Evolutionary conservation across 2,329 filamentous ascomycete genomes (phyloP).

Genomic region (Elsinoe necatrix): DNA sequence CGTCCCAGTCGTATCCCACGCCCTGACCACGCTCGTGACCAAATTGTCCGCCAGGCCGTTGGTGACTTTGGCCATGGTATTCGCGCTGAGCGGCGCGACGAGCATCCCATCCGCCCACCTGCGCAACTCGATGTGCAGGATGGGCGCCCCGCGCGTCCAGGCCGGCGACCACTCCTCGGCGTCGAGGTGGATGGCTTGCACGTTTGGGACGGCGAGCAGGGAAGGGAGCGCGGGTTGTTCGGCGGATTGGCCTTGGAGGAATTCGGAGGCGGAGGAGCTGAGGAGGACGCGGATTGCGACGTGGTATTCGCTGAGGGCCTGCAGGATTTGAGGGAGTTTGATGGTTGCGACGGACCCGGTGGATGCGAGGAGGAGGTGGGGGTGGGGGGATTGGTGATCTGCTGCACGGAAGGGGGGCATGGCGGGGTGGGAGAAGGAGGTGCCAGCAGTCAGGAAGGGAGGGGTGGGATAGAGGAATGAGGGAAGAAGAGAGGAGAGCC

Average conservation of each 20-base stretch:
- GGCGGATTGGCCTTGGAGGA: constrained; percentile 63
- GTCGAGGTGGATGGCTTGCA: constrained; percentile 75
- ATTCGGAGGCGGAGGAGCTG: constrained; percentile 63
- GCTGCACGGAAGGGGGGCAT: constrained; percentile 26
- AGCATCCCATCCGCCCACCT: constrained; percentile 74
- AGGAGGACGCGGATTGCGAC: constrained; percentile 81
- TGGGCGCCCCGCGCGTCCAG: constrained; percentile 69
- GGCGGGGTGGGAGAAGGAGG: background rate
- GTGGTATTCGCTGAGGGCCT: constrained; percentile 46
- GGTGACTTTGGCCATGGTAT: constrained; percentile 75
- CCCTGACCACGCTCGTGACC: constrained; percentile 63
- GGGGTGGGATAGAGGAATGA: background rate
- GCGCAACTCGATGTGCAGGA: constrained; percentile 84
- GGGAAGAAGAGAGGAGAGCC: background rate
- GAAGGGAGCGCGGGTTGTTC: constrained; percentile 65
- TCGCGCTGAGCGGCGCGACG: constrained; percentile 74
- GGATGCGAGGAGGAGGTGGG: constrained; percentile 57
- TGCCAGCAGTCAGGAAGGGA: background rate
- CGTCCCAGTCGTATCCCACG: constrained; percentile 72
- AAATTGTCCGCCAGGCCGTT: constrained; percentile 71
- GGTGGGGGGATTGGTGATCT: constrained; percentile 37
- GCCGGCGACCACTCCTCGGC: constrained; percentile 75
- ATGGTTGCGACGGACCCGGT: constrained; percentile 80
- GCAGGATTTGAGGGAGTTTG: constrained; percentile 51
- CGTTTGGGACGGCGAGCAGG: constrained; percentile 55